Percentiles rank a stretch among this genome's conserved stretches.
These are phyloP conservation scores for Pichia sp. DNA, from an alignment of 1,139 yeast genomes.

Conservation along the genomic window DNA sequence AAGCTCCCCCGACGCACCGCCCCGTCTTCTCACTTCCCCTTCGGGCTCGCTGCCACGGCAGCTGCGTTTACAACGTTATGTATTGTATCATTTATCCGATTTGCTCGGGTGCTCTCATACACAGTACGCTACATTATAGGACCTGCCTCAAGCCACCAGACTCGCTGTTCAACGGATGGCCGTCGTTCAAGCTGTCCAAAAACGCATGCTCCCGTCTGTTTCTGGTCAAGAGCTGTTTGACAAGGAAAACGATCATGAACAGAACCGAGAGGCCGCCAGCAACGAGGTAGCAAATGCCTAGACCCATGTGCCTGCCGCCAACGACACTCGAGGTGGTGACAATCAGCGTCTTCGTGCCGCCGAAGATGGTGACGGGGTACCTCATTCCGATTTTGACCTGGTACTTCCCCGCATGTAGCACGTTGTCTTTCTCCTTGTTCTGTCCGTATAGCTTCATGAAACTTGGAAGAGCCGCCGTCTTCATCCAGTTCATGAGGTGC, in stretches of 20 bases:
- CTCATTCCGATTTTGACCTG: conserved; percentile 56
- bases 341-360: conserved; percentile 66
- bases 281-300: conserved; percentile 63
- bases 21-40: background rate
- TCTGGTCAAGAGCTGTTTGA: conserved; percentile 45
- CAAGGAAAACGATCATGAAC: conserved; percentile 41
- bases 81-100: no score
- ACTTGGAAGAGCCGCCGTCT: conserved; percentile 72
- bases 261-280: conserved; percentile 50
- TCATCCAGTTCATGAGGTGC: conserved; percentile 74
- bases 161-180: conserved; percentile 12
- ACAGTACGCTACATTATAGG: background rate
- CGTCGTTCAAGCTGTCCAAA: conserved; percentile 25
- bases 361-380: conserved; percentile 64
- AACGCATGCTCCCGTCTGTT: conserved; percentile 30
- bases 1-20: background rate
- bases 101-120: background rate
- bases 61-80: background rate
- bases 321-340: conserved; percentile 62
- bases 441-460: conserved; percentile 64
- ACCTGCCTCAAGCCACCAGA: conserved; percentile 10
- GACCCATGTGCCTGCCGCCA: conserved; percentile 66
- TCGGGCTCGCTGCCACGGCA: background rate
- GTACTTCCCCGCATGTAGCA: conserved; percentile 55
- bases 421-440: conserved; percentile 40